These are phyloP conservation scores for Didymosphaeria variabile DNA, from an alignment of 2,329 filamentous ascomycete species.

Conservation along the genomic window DNA sequence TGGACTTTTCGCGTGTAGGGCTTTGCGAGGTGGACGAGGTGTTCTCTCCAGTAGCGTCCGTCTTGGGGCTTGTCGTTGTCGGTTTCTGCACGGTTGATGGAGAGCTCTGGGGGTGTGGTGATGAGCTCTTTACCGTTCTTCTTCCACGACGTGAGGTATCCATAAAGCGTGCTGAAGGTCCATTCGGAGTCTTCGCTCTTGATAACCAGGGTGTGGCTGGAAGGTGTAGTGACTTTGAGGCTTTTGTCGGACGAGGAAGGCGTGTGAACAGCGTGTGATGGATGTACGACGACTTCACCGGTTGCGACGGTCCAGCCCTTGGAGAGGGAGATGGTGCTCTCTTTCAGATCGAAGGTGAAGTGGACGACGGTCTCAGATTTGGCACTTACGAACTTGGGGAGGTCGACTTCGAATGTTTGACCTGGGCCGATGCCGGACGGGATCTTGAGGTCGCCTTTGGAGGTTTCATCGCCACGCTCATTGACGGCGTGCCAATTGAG, in stretches of 20 bases:
- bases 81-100: constrained; percentile 71
- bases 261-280: constrained; percentile 21
- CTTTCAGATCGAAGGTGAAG: constrained; percentile 46
- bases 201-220: constrained; percentile 34
- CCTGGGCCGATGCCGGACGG: constrained; percentile 37
- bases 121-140: constrained; percentile 44
- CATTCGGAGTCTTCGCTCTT: constrained; percentile 51
- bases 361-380: constrained; percentile 30
- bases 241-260: constrained; percentile 53
- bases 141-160: constrained; percentile 46
- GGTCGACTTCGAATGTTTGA: constrained; percentile 35
- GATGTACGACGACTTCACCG: constrained; percentile 39
- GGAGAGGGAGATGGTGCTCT: constrained; percentile 27
- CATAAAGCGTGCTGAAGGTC: constrained; percentile 61
- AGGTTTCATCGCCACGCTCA: constrained; percentile 3
- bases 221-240: constrained; percentile 39
- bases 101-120: constrained; percentile 50
- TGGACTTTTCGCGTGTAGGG: constrained; percentile 37
- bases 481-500: constrained; percentile 25
- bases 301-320: constrained; percentile 36
- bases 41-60: constrained; percentile 65
- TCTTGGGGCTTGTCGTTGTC: constrained; percentile 69
- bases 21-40: constrained; percentile 39
- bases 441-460: constrained; percentile 28
- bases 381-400: constrained; percentile 27